A percentile compares a stretch with the other conserved stretches of the same genome.
phyloP scores from a whole-genome alignment of 192 early-diverging fungal species.

The Dissophora globulifera region DNA sequence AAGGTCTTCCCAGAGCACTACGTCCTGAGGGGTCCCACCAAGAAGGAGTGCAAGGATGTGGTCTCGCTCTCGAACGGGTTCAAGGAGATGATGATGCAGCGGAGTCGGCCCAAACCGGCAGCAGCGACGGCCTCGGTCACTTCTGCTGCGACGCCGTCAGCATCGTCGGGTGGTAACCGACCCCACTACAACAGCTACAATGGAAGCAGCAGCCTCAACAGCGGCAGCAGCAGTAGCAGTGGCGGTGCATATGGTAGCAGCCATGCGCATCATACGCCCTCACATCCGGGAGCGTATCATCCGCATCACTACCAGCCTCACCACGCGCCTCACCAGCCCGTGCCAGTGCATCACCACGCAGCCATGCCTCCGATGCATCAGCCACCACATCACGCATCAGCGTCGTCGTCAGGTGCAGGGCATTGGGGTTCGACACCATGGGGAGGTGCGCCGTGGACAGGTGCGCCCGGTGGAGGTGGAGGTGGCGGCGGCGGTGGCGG shows the following conservation, averaged over 20 bases:
- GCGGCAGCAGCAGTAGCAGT: conserved; percentile 2
- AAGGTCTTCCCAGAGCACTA: conserved; percentile 83
- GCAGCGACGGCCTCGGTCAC: conserved; percentile 10
- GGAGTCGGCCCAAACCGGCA: conserved; percentile 31
- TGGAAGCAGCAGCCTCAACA: conserved; percentile 18
- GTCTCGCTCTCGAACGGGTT: conserved; percentile 81
- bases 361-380: conserved; percentile 44
- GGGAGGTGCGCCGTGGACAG: conserved; percentile 48
- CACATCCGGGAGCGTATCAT: conserved; percentile 23
- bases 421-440: conserved; percentile 47
- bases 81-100: conserved; percentile 57
- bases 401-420: conserved; percentile 31
- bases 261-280: conserved; percentile 20
- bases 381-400: neutral
- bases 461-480: conserved; percentile 27
- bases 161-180: conserved; percentile 19
- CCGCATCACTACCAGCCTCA: conserved; percentile 48
- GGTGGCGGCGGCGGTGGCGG: too few relatives aligned
- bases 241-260: too few relatives aligned
- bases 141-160: conserved; percentile 9
- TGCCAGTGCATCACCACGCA: conserved; percentile 16
- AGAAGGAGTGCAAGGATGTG: conserved; percentile 75
- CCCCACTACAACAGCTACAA: conserved; percentile 41
- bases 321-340: conserved; percentile 23
- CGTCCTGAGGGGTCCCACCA: conserved; percentile 73